Conservation (phyloP, 2,329 filamentous ascomycete species). For the Claviceps maximensis region DNA sequence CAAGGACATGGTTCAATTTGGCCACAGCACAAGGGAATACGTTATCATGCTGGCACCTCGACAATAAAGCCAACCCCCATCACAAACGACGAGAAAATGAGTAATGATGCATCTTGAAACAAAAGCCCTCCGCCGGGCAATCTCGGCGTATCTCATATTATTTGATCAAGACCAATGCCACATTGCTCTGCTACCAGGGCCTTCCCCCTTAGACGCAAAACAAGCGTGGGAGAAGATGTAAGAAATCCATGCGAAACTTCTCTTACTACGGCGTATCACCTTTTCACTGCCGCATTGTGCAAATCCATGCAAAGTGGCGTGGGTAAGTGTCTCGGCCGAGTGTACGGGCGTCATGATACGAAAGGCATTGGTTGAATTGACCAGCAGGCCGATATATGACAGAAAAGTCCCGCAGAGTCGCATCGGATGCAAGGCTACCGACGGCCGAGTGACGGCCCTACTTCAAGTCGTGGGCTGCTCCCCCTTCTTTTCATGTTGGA, state of each 20-base stretch:
- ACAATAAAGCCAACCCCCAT: conserved; percentile 16
- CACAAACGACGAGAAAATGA: neutral
- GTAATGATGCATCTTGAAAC: neutral
- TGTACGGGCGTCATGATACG: neutral
- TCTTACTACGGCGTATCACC: neutral
- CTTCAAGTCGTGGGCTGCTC: neutral
- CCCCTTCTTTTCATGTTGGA: neutral
- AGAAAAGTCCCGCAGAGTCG: neutral
- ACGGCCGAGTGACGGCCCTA: neutral
- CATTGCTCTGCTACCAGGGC: neutral
- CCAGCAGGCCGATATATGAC: neutral
- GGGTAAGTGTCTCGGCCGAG: neutral
- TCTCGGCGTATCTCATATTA: neutral
- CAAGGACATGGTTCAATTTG: conserved; percentile 82
- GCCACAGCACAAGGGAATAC: conserved; percentile 80
- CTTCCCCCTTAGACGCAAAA: neutral
- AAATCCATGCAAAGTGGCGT: neutral
- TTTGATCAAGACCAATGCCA: neutral
- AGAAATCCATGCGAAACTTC: neutral
- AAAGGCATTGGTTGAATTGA: neutral
- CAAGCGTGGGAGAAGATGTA: neutral
- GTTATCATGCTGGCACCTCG: conserved; percentile 70
- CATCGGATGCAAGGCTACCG: conserved; percentile 1
- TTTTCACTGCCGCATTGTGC: neutral
- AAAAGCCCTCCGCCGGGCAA: neutral